Base-by-base conservation (phyloP, 768 basidiomycete species). In the Cystobasidium onofrii region DNA sequence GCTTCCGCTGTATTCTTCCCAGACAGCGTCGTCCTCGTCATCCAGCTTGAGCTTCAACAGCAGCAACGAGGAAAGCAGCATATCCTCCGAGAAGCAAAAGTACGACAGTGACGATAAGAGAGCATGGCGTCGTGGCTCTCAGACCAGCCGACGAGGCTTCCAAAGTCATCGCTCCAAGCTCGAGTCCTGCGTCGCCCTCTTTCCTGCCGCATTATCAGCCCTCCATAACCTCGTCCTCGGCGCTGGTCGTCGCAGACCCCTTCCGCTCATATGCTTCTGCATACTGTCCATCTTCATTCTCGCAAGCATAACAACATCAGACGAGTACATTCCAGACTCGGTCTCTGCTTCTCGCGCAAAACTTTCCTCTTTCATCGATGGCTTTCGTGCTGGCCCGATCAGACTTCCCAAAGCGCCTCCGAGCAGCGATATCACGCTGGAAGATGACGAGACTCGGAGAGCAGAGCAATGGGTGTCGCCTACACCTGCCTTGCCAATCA, bases 401-500 rank as follows among this genome's bases (percentile, higher is more conserved):
- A 27, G 29, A 20, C 63, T 39, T 64, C 63, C 63, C 25, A 64
- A 44, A 64, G 63, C 63, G 31, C 43, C 63, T 44, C 63, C 63
- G 29, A 44, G 33, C 33, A 64, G 63, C 34, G 63, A 64, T 29
- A 67, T 67, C 65, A 67, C 65, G 27, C 23, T 43, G 25, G 65
- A 9, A 20, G 46, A 44, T 29, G 23, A 25, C 15, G 17, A 52
- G 10, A 36, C 61, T 36, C 23, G 33, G 15, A 29, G 65, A 18
- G 29, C 3, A 4, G 36, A 75, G 31, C 4, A 15, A 1, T 78
- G 75, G 75, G n/a, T 27, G 1, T 74, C 71, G 2, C 78, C 78
- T 9, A 75, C 78, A 0, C 74, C 74, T 0, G 57, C 75, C 2
- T 76, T 84, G 7, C 81, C 83, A 0, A 70, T 81, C 3, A 65